Base-by-base conservation (phyloP, 495 filamentous ascomycete genomes). In the Aspergillus affinis region DNA sequence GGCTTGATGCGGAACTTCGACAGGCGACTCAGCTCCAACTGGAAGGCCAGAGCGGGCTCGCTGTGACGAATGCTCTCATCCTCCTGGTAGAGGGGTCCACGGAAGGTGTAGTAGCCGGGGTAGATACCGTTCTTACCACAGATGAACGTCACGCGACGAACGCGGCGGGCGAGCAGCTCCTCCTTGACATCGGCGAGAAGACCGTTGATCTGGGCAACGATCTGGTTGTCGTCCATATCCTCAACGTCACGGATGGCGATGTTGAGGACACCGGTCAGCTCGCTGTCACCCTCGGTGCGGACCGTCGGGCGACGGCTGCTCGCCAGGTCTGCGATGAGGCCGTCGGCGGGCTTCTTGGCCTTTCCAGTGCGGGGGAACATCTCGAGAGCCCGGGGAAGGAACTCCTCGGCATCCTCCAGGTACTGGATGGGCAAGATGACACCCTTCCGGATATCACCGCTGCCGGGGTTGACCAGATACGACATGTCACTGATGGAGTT, bases 1-100 rank as follows among this genome's bases (percentile, higher is more conserved):
- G 94, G 93, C 76, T 91, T 94, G 78, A 98, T 93, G 74, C 89
- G 87, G 86, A 98, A 98, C 73, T 97, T 98, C 67, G 90, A 89
- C 47, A 98, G 85, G 75, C 94, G 88, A 20, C 88, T 87, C 59
- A 98, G 84, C 74, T 98, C 94, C 66, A 97, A 87, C 82, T 98
- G 94, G 90, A 98, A 98, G 67, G 94, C 92, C 67, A 97, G 79
- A 52, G 94, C 93, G 47, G 94, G 94, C 77, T 98, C 94, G 60
- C 86, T 93, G 76, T 98, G 95, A 78, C 94, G 93, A 75, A 98
- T 98, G 70, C 88, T 94, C 69, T 89, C 82, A 66, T 98, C 94
- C 75, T 98, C 94, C 54, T 84, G 82, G 74, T 94, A 98, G 54
- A 81, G 75, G 36, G 95, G 93, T 4, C 93, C 93, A 65, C 94